A percentile compares a stretch with the other conserved stretches of the same genome.
Conservation (phyloP, 2,329 filamentous ascomycete genomes). For the Trichophyton rubrum region DNA sequence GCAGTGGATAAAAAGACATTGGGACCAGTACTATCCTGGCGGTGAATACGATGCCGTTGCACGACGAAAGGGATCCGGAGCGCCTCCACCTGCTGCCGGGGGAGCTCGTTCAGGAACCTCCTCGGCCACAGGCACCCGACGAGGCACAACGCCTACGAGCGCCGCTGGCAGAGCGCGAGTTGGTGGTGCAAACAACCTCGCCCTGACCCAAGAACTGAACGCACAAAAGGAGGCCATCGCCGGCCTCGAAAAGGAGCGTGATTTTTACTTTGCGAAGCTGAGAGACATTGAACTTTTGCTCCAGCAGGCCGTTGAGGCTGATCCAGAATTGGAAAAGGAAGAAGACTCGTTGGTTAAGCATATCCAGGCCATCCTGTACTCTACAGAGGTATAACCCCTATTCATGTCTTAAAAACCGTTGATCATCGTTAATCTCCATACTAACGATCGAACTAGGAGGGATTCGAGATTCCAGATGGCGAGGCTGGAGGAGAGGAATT, state of each 20-base stretch:
- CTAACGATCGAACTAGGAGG: conserved; percentile 18
- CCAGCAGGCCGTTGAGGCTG: conserved; percentile 82
- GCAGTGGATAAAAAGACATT: conserved; percentile 92
- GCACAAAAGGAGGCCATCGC: conserved; percentile 91
- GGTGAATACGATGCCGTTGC: conserved; percentile 88
- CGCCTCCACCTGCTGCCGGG: conserved; percentile 38
- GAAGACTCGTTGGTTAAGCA: conserved; percentile 86
- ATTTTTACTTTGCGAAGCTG: conserved; percentile 99
- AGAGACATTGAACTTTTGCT: conserved; percentile 91
- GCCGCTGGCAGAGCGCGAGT: conserved; percentile 37
- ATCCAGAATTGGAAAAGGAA: conserved; percentile 86
- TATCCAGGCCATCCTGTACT: conserved; percentile 94
- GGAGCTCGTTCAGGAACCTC: conserved; percentile 38
- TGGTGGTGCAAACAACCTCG: conserved; percentile 49
- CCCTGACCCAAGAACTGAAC: conserved; percentile 70
- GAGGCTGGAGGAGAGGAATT: conserved; percentile 42
- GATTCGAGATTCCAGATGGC: conserved; percentile 79
- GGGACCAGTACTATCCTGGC: conserved; percentile 96
- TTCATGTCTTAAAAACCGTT: not conserved
- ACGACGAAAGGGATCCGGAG: conserved; percentile 65
- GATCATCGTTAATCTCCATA: not conserved
- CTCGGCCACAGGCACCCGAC: conserved; percentile 37
- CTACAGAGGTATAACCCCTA: conserved; percentile 57
- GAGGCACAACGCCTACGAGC: conserved; percentile 48
- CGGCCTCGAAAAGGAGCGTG: conserved; percentile 86